Conservation (phyloP, 441 rosid genomes). For the Croton setiger region DNA sequence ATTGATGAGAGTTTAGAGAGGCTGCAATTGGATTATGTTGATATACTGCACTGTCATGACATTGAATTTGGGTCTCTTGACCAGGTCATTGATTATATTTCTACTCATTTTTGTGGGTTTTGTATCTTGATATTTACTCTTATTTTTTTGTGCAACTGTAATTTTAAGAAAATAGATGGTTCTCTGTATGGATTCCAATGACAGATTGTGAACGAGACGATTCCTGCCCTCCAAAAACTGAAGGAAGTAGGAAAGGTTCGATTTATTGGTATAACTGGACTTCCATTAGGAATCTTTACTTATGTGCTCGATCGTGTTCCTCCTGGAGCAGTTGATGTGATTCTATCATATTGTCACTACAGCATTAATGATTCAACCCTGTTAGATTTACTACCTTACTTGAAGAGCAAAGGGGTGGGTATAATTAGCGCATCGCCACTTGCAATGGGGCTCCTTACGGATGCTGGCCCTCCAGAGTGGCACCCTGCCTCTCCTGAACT, state of each 20-base stretch:
- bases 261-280: conserved; percentile 89
- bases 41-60: conserved; percentile 88
- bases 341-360: conserved; percentile 80
- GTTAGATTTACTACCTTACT: conserved; percentile 72
- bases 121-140: background rate
- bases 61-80: conserved; percentile 60
- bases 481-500: conserved; percentile 91
- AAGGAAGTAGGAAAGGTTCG: conserved; percentile 78
- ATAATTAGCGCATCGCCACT: conserved; percentile 89
- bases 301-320: conserved; percentile 86
- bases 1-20: conserved; percentile 84
- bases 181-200: conserved; percentile 22
- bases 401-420: conserved; percentile 82
- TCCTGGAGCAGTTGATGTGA: conserved; percentile 65
- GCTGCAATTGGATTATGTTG: conserved; percentile 84
- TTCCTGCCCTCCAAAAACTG: conserved; percentile 82
- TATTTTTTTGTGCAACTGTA: background rate
- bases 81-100: conserved; percentile 33
- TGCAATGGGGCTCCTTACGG: conserved; percentile 89
- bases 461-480: conserved; percentile 92
- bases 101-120: background rate
- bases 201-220: conserved; percentile 84
- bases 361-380: conserved; percentile 74
- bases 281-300: conserved; percentile 64
- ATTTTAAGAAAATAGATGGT: background rate